Conservation (phyloP, 2,329 filamentous ascomycete species). For the Esteya vermicola region DNA sequence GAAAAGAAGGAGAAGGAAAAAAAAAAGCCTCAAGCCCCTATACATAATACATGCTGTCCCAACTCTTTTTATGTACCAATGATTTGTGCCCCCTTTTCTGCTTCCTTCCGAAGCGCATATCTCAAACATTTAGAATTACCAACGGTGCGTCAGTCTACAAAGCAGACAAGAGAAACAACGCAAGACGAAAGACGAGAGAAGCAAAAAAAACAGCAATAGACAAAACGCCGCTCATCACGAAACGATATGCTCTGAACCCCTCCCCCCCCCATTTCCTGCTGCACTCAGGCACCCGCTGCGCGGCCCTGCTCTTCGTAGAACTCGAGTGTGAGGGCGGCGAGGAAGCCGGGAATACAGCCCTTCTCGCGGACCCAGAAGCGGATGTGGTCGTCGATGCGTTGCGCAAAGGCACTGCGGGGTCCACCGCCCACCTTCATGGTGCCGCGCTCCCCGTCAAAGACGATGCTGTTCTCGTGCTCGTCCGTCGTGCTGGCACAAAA, state of each 20-base stretch:
- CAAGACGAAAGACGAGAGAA: no score
- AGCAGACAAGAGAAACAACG: no score
- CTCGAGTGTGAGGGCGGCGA: conserved; percentile 82
- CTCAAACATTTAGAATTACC: no score
- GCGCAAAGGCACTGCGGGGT: conserved; percentile 71
- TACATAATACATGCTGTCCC: neutral
- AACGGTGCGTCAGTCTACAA: no score
- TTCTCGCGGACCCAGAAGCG: conserved; percentile 93
- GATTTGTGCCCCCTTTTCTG: no score
- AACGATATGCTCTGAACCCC: no score
- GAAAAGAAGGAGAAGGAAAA: conserved; percentile 2
- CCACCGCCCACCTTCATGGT: conserved; percentile 98
- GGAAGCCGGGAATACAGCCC: conserved; percentile 84
- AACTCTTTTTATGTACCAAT: no score
- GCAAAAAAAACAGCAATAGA: no score
- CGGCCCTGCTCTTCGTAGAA: conserved; percentile 63
- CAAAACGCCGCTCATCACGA: no score
- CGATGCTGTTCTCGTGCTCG: conserved; percentile 58
- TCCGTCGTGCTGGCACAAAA: conserved; percentile 59
- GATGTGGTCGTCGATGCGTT: conserved; percentile 72
- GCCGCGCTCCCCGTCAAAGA: conserved; percentile 86
- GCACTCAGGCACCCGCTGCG: no score
- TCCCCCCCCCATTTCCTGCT: no score
- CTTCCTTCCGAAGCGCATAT: no score
- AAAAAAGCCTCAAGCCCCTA: neutral